phyloP scores from a whole-genome alignment of 257 asterid species.

The Solanum raphanifolium region DNA sequence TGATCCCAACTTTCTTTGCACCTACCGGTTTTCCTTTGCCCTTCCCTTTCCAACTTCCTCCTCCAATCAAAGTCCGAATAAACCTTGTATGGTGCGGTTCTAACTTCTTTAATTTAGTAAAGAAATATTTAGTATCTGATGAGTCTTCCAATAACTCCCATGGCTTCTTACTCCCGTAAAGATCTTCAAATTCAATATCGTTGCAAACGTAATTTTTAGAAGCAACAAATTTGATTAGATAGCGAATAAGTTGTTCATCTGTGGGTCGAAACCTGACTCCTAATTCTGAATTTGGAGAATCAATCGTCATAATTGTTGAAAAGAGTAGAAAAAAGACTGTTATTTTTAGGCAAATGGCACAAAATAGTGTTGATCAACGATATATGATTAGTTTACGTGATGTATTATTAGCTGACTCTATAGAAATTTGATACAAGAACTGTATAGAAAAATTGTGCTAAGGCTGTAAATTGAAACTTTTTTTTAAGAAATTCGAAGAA shows the following conservation, averaged over 20 bases:
- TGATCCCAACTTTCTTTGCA: background rate
- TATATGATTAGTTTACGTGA: background rate
- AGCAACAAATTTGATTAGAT: background rate
- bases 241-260: background rate
- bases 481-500: no score
- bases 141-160: background rate
- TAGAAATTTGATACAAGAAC: no score
- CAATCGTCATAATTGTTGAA: background rate
- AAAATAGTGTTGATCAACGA: background rate
- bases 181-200: background rate
- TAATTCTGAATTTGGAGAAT: background rate
- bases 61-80: background rate
- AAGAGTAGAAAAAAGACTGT: background rate
- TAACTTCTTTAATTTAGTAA: background rate
- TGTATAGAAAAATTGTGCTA: no score
- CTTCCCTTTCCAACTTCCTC: background rate
- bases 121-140: background rate
- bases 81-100: background rate
- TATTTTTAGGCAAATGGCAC: no score
- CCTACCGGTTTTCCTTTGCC: background rate
- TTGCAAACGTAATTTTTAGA: background rate
- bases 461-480: no score
- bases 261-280: background rate
- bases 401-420: no score
- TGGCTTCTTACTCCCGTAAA: background rate